These are phyloP conservation scores for Penicillium chermesinum DNA, from an alignment of 495 filamentous ascomycete genomes.

Conservation along the genomic window DNA sequence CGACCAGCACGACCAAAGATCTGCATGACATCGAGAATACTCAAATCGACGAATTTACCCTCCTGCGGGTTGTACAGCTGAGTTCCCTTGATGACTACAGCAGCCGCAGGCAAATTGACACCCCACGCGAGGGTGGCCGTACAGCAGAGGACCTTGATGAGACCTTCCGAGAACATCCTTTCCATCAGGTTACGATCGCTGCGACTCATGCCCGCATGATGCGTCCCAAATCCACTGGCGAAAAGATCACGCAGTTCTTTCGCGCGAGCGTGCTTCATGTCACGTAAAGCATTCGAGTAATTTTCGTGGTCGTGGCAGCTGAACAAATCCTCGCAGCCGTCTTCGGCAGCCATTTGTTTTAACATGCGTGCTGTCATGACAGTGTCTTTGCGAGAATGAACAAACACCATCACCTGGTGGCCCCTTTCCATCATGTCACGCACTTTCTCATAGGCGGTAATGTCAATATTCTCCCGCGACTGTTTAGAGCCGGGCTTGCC, in stretches of 20 bases:
- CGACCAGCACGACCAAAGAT: slow-evolving; percentile 98
- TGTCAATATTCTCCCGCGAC: slow-evolving; percentile 83
- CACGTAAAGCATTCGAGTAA: slow-evolving; percentile 68
- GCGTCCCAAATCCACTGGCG: slow-evolving; percentile 84
- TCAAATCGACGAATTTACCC: slow-evolving; percentile 93
- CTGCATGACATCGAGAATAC: slow-evolving; percentile 95
- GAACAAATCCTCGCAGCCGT: slow-evolving; percentile 71
- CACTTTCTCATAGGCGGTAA: slow-evolving; percentile 87
- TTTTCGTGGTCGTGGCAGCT: slow-evolving; percentile 59
- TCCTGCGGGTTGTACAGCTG: slow-evolving; percentile 94
- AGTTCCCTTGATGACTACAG: slow-evolving; percentile 93
- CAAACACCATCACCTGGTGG: slow-evolving; percentile 98
- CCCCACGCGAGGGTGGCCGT: slow-evolving; percentile 96
- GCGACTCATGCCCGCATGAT: slow-evolving; percentile 92
- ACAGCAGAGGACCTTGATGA: slow-evolving; percentile 95
- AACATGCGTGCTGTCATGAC: slow-evolving; percentile 80
- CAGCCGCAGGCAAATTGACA: slow-evolving; percentile 91
- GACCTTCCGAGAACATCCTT: slow-evolving; percentile 77
- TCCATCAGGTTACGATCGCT: slow-evolving; percentile 93
- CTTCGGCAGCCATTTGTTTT: slow-evolving; percentile 77
- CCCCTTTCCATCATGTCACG: slow-evolving; percentile 79
- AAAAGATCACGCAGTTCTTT: slow-evolving; percentile 83
- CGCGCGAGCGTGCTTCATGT: slow-evolving; percentile 77
- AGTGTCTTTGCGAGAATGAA: slow-evolving; percentile 94
- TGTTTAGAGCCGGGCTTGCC: slow-evolving; percentile 76